Conservation (phyloP, 1,284 basidiomycete species). For the Cerrena zonata region DNA sequence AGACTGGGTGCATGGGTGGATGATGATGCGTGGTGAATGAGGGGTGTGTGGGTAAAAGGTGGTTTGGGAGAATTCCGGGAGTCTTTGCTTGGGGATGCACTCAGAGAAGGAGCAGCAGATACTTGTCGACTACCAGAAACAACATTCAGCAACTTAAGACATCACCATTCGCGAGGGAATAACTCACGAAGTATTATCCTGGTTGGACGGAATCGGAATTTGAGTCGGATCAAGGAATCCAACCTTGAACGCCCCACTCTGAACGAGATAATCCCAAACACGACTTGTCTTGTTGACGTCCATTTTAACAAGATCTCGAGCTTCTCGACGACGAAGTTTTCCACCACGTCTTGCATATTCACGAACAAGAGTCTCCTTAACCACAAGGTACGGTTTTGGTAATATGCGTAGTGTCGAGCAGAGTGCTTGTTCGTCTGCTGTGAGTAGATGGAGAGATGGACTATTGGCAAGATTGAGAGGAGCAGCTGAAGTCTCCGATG, state of each 20-base stretch:
- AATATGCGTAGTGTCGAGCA: slow-evolving; percentile 84
- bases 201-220: background rate
- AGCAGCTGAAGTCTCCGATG: slow-evolving; percentile 38
- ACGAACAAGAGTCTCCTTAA: slow-evolving; percentile 87
- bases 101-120: slow-evolving; percentile 29
- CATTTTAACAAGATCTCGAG: slow-evolving; percentile 83
- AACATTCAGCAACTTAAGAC: background rate
- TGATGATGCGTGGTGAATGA: slow-evolving; percentile 14
- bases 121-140: slow-evolving; percentile 8
- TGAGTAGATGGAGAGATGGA: slow-evolving; percentile 81
- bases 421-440: slow-evolving; percentile 79
- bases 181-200: slow-evolving; percentile 7
- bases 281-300: slow-evolving; percentile 87
- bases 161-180: background rate
- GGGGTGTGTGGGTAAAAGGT: slow-evolving; percentile 24
- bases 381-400: slow-evolving; percentile 85
- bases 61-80: slow-evolving; percentile 28
- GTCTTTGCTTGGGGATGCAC: slow-evolving; percentile 37
- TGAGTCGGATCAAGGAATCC: slow-evolving; percentile 19
- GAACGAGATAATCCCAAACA: slow-evolving; percentile 85
- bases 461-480: slow-evolving; percentile 85
- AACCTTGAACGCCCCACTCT: slow-evolving; percentile 59
- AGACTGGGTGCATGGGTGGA: slow-evolving; percentile 3
- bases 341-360: slow-evolving; percentile 88
- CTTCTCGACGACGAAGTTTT: slow-evolving; percentile 77